Evolutionary conservation across 2,329 filamentous ascomycete species (phyloP).

Genomic region (Paecilomyces formosus): DNA sequence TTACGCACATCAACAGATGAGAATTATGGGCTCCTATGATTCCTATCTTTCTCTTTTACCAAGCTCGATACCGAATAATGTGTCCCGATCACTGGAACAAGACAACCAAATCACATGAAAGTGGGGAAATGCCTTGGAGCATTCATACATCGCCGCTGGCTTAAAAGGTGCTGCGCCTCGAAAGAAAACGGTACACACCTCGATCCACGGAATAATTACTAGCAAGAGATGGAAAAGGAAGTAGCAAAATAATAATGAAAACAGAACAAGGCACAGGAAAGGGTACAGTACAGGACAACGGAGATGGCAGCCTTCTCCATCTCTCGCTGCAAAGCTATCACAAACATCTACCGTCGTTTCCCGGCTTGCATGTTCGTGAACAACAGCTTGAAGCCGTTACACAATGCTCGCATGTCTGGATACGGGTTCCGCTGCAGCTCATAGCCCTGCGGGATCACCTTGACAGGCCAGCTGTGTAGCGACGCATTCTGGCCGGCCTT

Average conservation of each 20-base stretch:
- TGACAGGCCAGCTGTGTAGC: conserved; percentile 74
- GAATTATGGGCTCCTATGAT: neutral
- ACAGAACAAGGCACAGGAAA: neutral
- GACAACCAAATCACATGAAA: neutral
- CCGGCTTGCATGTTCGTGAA: conserved; percentile 57
- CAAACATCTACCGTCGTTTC: conserved; percentile 15
- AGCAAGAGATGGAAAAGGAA: conserved; percentile 7
- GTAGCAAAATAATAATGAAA: conserved; percentile 9
- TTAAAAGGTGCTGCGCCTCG: neutral
- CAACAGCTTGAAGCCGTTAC: conserved; percentile 92
- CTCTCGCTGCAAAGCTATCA: conserved; percentile 1
- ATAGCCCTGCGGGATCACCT: conserved; percentile 87
- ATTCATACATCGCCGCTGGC: neutral
- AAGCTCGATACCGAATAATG: neutral
- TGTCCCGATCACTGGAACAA: neutral
- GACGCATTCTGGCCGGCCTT: conserved; percentile 73
- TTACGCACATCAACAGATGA: neutral
- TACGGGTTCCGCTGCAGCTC: conserved; percentile 84
- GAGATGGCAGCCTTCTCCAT: conserved; percentile 2
- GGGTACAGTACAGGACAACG: conserved; percentile 9
- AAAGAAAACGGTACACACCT: neutral
- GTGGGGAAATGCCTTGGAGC: neutral
- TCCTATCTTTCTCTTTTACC: neutral
- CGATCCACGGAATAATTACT: neutral
- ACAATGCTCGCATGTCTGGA: conserved; percentile 88